Percentiles rank a stretch among this genome's conserved stretches.
These are phyloP conservation scores for Centella asiatica DNA, from an alignment of 129 eudicot genomes.

Conservation along the genomic window DNA sequence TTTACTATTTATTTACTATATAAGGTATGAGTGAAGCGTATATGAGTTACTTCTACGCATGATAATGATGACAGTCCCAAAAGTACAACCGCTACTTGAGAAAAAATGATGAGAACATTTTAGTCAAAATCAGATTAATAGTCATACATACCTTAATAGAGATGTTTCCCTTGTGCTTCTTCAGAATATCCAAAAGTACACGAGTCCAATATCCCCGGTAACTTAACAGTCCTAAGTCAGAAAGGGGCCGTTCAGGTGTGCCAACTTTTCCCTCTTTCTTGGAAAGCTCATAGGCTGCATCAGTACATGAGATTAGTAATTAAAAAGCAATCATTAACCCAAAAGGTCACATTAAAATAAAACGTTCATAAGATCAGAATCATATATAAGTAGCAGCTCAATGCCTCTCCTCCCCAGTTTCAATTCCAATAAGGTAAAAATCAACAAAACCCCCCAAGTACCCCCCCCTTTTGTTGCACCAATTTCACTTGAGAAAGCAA, in stretches of 20 bases:
- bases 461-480: neutral
- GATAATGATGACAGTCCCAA: neutral
- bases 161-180: constrained; percentile 96
- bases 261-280: constrained; percentile 98
- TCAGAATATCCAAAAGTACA: constrained; percentile 83
- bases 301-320: neutral
- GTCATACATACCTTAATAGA: constrained; percentile 69
- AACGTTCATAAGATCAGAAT: neutral
- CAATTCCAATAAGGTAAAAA: neutral
- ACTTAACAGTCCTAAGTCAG: constrained; percentile 89
- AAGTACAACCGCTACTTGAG: neutral
- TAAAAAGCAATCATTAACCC: neutral
- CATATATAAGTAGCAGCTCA: neutral
- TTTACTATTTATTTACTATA: too few species aligned
- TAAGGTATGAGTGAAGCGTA: too few species aligned
- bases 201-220: constrained; percentile 98
- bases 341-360: neutral
- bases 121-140: neutral
- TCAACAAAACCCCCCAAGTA: neutral
- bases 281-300: constrained; percentile 85
- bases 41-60: too few species aligned
- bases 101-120: neutral
- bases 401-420: neutral
- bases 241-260: constrained; percentile 95
- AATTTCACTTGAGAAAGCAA: neutral